phyloP scores from a whole-genome alignment of 441 rosid species.

The Gossypium trilobum region DNA sequence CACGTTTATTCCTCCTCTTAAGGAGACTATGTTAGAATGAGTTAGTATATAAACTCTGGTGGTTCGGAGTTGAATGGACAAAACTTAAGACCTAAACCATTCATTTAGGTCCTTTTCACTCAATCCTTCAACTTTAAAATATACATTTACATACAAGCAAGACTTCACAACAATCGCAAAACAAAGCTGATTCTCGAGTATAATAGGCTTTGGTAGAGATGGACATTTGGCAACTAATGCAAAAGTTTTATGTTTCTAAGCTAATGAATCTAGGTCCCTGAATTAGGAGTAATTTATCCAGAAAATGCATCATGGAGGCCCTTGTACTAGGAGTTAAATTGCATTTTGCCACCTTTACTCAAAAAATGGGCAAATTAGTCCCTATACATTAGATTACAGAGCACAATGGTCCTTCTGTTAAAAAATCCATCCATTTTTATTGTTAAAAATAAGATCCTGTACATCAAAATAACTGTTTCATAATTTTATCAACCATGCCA shows the following conservation, averaged over 20 bases:
- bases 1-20: neutral
- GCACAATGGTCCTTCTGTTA: neutral
- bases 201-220: neutral
- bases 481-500: neutral
- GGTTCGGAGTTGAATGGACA: neutral
- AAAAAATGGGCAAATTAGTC: neutral
- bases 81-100: neutral
- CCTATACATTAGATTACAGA: neutral
- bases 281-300: neutral
- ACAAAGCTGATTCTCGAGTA: neutral
- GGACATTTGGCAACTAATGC: neutral
- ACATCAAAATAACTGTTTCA: neutral
- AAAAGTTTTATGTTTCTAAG: constrained; percentile 1
- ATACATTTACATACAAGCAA: neutral
- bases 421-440: neutral
- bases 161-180: neutral
- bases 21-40: neutral
- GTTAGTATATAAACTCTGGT: neutral
- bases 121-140: constrained; percentile 5
- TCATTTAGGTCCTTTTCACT: neutral
- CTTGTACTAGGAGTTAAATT: neutral
- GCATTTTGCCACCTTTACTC: neutral
- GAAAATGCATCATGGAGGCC: neutral
- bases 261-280: neutral
- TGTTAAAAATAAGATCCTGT: neutral